Evolutionary conservation across 164 flowering plant genomes (phyloP), one percentile per base, ranked within the genome.

Genomic region (Brasenia schreberi): DNA sequence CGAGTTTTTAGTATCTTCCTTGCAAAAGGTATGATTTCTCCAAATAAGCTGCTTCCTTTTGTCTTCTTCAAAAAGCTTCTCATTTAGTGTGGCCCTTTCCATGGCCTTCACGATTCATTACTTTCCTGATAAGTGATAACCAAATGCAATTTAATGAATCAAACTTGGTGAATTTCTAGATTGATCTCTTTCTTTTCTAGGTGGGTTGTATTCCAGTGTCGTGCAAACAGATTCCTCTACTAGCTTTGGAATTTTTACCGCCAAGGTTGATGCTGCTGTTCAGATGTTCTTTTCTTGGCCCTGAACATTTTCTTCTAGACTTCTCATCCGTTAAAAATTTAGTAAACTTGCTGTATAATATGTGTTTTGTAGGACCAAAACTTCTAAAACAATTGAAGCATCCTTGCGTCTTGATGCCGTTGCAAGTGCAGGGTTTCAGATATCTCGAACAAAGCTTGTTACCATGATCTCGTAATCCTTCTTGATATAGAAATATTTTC

Each of bases 371-470:
- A 90, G 98, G 83, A 93, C 92, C 10, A 85, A 81, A 68, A 68
- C 89, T 43, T 82, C 84, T 69, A 89, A 78, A 78, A 66, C 89
- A 18, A 69, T 93, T 44, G 97, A 90, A 71, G 86, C 89, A 66
- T 93, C 98, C 23, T 65, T 89, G 14, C 81, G 98, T 68, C 75
- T 93, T 39, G 95, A 93, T 82, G 88, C 96, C 44, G 60, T 93
- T 63, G 98, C 96, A 58, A 90, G 98, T 81, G 98, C 97, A 16
- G 98, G 98, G 61, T 93, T 82, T 69, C 88, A 90, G 77, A 80
- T 89, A 70, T 93, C 98, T 44, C 82, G 97, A 62, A 83, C 98
- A 61, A 90, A 93, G 76, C 77, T 93, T 71, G 92, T 82, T 69
- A 78, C 78, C 74, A 74, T 87, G 72, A 87, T 93, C 77, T 85